Evolutionary conservation across 1,284 basidiomycete genomes (phyloP), one percentile per base, ranked within the genome.

Genomic region (Apiotrichum montevideense): DNA sequence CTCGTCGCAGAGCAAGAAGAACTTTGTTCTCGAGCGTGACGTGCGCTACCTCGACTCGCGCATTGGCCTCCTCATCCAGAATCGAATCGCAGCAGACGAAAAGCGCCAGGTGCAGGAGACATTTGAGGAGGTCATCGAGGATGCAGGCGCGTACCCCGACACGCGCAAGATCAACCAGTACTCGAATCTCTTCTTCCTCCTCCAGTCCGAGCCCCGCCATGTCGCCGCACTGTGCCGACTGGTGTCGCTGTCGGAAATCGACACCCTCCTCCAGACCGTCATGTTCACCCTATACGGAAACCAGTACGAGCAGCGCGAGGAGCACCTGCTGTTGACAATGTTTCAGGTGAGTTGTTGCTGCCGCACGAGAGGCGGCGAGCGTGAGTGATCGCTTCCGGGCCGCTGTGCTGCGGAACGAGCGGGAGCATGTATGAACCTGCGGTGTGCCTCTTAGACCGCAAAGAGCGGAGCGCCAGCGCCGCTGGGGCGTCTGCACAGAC

Each of bases 241-340:
- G 56, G 96, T 98, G 77, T 91, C 87, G 65, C 79, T 98, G 43
- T 85, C 89, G 46, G 95, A 98, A 80, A 98, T 98, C 69, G 95
- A 99, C 78, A 97, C 94, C 43, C 86, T 99, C 54, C 84, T 99
- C 32, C 96, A 99, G 77, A 99, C 96, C 4, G 95, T 99, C 78
- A 98, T 99, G 96, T 98, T 98, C 79, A 98, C 95, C 15, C 84
- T 99, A 39, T 98, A 98, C 76, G 96, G 95, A 65, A 98, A 98
- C 80, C 96, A 98, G 78, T 98, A 98, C 80, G 96, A 98, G 79
- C 92, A 89, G 71, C 83, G 95, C 67, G 96, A 98, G 79, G 96
- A 99, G 78, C 96, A 98, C 78, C 79, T 99, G 48, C 85, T 98
- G 56, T 82, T 99, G 65, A 98, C 95, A 58, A 98, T 99, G 95